These are phyloP conservation scores for Trametes sanguinea DNA, from an alignment of 768 basidiomycete species.

Conservation along the genomic window DNA sequence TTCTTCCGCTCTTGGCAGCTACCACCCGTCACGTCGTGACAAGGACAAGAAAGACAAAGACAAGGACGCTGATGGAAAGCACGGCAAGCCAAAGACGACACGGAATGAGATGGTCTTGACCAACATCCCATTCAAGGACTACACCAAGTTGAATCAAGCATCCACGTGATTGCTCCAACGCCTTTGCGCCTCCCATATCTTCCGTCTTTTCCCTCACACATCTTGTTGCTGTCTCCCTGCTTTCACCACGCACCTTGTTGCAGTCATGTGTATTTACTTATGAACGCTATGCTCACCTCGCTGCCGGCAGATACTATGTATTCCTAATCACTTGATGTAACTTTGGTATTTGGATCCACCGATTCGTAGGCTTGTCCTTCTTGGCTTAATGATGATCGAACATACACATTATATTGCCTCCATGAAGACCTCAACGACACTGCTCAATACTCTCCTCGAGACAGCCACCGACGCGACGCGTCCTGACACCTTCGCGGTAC, in stretches of 20 bases:
- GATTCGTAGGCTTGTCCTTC: too few relatives aligned
- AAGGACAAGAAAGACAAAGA: conserved; percentile 11
- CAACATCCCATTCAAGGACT: conserved; percentile 24
- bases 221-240: not conserved
- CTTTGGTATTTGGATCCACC: too few relatives aligned
- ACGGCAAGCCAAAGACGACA: not conserved
- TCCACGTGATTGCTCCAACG: not conserved
- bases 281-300: too few relatives aligned
- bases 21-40: conserved; percentile 5
- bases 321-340: not conserved
- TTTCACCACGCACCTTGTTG: not conserved
- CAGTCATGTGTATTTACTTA: not conserved
- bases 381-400: too few relatives aligned
- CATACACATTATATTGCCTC: too few relatives aligned
- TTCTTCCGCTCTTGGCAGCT: conserved; percentile 11
- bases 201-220: not conserved
- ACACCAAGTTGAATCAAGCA: conserved; percentile 21
- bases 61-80: conserved; percentile 7
- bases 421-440: too few relatives aligned
- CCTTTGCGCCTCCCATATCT: not conserved
- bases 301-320: not conserved
- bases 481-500: not conserved
- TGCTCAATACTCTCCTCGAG: too few relatives aligned
- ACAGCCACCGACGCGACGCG: not conserved
- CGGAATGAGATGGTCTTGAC: not conserved